Evolutionary conservation across 1,139 yeast genomes (phyloP), one percentile per base, ranked within the genome.

Genomic region (Hanseniaspora uvarum): DNA sequence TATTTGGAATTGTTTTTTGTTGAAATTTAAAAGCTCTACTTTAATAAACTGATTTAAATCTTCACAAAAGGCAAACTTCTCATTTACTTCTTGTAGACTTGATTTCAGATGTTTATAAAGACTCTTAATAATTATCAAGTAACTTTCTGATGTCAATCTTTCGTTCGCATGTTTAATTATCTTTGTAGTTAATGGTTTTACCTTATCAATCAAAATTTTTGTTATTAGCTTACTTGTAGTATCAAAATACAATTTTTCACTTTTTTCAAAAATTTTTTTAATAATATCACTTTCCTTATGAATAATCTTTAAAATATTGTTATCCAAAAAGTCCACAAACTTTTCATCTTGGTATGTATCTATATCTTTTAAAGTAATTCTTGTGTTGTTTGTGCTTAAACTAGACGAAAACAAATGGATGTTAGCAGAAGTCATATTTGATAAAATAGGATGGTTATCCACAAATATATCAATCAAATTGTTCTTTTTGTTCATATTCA

Each of bases 261-360:
- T 38, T 10, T 43, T 33, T 19, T 44, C 31, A 34, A 50, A 50
- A 5, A 50, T 50, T 21, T 37, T 50, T 10, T 33, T 36, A 28
- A 50, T 50, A n/a, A 50, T 50, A 6, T 21, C 48, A 16, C 45
- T 50, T 28, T 50, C 53, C 23, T 37, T 50, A n/a, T 50, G 26
- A 3, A 50, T 48, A n/a, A 39, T 37, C 10, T 21, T 37, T n/a
- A 48, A 23, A 16, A 50, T 50, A 4, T 50, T 44, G 12, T 26
- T 28, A 8, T 38, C 41, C 28, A 43, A 14, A 30, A 43, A 50
- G 2, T 26, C 19, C n/a, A 34, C 48, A 33, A 50, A 50, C n/a
- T 43, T 50, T 3, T 12, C 12, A 43, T 50, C 53, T 40, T 50
- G 47, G 26, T 34, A 50, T 2, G 24, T 16, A 28, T 24, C 14